Evolutionary conservation across 345 rosid species (phyloP), one percentile per base, ranked within the genome.

Genomic region (Lepidium sativum): DNA sequence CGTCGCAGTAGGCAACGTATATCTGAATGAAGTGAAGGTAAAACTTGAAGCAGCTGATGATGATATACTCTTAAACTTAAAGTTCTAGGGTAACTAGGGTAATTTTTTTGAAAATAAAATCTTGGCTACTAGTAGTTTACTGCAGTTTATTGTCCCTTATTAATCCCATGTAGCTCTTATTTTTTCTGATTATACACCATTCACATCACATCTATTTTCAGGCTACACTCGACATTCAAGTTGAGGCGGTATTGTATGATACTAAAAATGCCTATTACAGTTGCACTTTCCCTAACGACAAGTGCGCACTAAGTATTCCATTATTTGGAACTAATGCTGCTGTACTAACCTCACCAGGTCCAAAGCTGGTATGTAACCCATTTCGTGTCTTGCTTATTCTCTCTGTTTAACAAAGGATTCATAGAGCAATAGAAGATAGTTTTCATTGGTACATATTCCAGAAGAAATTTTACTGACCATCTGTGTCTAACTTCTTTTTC

Each of bases 11-110:
- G 97, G 95, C 63, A 94, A 94, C 69, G 69, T 86, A 60, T 86
- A 94, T 82, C 73, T 84, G 3, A 88, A 81, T 71, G 80, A 80
- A 25, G 84, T 83, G 39, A 78, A 86, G 92, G 99, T 94, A 86
- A 75, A 50, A 50, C 23, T n/a, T 58, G 34, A 72, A 50, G 42
- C 48, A 17, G 3, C 39, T 34, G 23, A 41, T 49, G 40, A 17
- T 57, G 41, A 23, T 42, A 72, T 20, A 55, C 1, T 15, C 41
- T 55, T 0, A 15, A 34, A 34, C 17, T 41, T 33, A 13, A 34
- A 27, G 16, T 58, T 35, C 2, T 65, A 1, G 54, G n/a, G 12
- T 32, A 47, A 2, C 9, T n/a, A n/a, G n/a, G n/a, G n/a, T n/a
- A n/a, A n/a, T n/a, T n/a, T 42, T 56, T 71, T 32, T 54, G 42